phyloP scores from a whole-genome alignment of 202 grass and related monocot genomes.

The Zoysia matrella region DNA sequence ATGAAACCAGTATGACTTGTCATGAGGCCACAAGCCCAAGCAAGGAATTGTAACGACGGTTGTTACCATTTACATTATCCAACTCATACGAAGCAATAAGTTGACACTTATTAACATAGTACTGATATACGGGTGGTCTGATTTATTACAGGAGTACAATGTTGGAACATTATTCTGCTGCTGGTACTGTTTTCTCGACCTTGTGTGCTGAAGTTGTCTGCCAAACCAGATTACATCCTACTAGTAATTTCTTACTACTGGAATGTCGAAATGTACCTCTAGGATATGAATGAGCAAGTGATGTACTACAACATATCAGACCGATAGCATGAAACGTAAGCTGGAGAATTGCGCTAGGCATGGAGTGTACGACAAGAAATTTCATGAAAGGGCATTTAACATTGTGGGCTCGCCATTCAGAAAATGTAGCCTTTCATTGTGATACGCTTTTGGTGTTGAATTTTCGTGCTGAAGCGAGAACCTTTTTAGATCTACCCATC shows the following conservation, averaged over 20 bases:
- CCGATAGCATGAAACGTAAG: background rate
- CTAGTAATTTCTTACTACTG: constrained; percentile 14
- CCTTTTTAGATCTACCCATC: constrained; percentile 44
- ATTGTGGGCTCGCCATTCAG: constrained; percentile 40
- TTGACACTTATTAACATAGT: background rate
- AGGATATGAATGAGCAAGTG: background rate
- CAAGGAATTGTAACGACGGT: background rate
- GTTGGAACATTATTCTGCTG: background rate
- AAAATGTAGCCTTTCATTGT: constrained; percentile 9
- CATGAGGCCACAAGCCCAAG: constrained; percentile 8
- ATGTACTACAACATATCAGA: constrained; percentile 10
- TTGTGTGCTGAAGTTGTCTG: background rate
- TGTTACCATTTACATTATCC: constrained; percentile 12
- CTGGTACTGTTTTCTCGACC: background rate
- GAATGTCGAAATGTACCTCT: constrained; percentile 25
- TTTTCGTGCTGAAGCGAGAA: constrained; percentile 14
- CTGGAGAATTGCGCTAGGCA: constrained; percentile 10
- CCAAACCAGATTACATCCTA: background rate
- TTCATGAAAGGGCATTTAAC: constrained; percentile 34
- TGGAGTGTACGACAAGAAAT: constrained; percentile 50
- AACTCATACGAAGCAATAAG: background rate
- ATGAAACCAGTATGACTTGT: constrained; percentile 37
- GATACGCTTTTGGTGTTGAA: background rate
- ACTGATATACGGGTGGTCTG: background rate
- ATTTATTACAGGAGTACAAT: background rate